These are phyloP conservation scores for Sporisorium reilianum DNA, from an alignment of 1,284 basidiomycete species.

Conservation along the genomic window DNA sequence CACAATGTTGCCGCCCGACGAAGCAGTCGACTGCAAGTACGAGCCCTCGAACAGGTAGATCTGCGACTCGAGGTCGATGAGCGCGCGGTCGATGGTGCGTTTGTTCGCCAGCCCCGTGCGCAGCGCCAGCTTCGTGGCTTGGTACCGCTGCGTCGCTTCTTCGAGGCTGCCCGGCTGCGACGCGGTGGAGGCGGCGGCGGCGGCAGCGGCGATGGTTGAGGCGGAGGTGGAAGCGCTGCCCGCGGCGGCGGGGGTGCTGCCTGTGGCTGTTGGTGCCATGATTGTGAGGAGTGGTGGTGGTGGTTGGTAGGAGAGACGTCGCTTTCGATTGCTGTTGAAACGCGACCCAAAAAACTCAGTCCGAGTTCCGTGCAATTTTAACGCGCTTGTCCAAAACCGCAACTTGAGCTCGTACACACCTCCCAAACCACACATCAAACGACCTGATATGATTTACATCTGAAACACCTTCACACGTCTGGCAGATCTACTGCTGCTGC, in stretches of 20 bases:
- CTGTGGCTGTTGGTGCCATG: slow-evolving; percentile 45
- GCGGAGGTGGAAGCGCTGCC: background rate
- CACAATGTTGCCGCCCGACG: slow-evolving; percentile 68
- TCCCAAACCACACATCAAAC: too few relatives aligned
- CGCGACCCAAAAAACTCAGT: background rate
- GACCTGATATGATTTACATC: too few relatives aligned
- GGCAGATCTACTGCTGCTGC: background rate
- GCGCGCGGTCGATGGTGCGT: slow-evolving; percentile 57
- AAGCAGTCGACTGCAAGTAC: slow-evolving; percentile 61
- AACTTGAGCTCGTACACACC: too few relatives aligned
- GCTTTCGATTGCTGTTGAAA: background rate
- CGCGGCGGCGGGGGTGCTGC: background rate
- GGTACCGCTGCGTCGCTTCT: slow-evolving; percentile 63
- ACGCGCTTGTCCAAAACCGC: background rate
- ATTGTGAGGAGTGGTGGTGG: background rate
- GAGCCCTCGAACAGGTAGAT: slow-evolving; percentile 68
- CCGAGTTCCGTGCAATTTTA: background rate
- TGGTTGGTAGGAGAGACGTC: slow-evolving; percentile 3
- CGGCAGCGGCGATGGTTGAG: background rate
- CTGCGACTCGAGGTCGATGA: slow-evolving; percentile 67
- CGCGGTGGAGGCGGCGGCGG: background rate
- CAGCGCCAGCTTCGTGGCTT: slow-evolving; percentile 49
- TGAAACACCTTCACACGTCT: background rate
- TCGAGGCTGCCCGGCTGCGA: slow-evolving; percentile 49
- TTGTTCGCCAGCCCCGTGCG: slow-evolving; percentile 59